Percentiles rank a stretch among this genome's conserved stretches.
These are phyloP conservation scores for Helenozyma baotianmanensis DNA, from an alignment of 805 yeast genomes.

Conservation along the genomic window DNA sequence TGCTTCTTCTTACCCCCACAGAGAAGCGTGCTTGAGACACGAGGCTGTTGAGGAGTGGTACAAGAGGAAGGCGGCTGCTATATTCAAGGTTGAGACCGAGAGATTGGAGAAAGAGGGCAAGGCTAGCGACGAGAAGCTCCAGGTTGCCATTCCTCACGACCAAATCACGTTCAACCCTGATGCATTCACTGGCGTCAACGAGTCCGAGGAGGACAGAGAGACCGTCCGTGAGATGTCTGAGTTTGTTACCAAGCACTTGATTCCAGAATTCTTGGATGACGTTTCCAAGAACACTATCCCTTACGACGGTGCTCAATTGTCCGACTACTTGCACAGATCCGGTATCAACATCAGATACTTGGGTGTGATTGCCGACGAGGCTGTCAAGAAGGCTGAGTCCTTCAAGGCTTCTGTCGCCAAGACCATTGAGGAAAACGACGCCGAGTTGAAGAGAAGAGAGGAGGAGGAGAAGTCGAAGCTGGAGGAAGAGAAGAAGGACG, in stretches of 20 bases:
- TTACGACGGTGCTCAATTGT: conserved; percentile 74
- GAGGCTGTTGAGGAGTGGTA: conserved; percentile 94
- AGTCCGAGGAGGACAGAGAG: conserved; percentile 48
- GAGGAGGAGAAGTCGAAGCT: conserved; percentile 3
- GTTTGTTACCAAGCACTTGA: conserved; percentile 52
- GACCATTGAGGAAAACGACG: conserved; percentile 24
- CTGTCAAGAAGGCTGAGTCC: conserved; percentile 17
- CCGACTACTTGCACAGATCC: conserved; percentile 60
- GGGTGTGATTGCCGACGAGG: conserved; percentile 52
- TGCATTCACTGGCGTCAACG: conserved; percentile 48
- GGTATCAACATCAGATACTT: conserved; percentile 91
- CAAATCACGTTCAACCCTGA: conserved; percentile 73
- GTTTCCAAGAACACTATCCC: conserved; percentile 60
- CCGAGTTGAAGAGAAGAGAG: conserved; percentile 18
- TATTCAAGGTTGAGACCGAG: conserved; percentile 48
- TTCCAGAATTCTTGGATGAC: conserved; percentile 59
- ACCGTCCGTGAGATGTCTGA: conserved; percentile 68
- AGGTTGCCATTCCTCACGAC: conserved; percentile 49
- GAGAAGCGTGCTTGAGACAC: conserved; percentile 70
- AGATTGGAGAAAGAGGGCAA: conserved; percentile 35
- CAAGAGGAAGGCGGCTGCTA: conserved; percentile 57
- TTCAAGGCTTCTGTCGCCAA: conserved; percentile 13
- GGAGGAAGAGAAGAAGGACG: conserved; percentile 15
- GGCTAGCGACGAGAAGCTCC: conserved; percentile 37
- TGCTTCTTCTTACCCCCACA: conserved; percentile 70